Conservation (phyloP, 805 yeast species). For the Nakazawaea ambrosiae region DNA sequence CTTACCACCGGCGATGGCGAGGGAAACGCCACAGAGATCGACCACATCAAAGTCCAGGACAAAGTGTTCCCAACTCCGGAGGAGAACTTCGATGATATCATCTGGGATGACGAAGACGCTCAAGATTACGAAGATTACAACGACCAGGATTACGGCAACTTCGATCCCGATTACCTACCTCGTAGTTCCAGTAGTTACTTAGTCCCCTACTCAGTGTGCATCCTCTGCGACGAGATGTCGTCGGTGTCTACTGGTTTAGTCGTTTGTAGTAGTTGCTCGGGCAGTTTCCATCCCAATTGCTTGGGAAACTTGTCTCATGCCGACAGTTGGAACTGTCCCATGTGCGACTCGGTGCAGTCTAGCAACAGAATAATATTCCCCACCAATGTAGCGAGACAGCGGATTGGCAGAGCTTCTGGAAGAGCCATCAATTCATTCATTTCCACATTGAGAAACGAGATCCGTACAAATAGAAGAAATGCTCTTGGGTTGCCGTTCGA, state of each 20-base stretch:
- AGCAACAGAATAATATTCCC: constrained; percentile 15
- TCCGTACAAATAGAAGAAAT: constrained; percentile 16
- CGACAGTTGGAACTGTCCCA: constrained; percentile 24
- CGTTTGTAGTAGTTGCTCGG: constrained; percentile 25
- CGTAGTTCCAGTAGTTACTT: constrained; percentile 1
- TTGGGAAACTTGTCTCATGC: constrained; percentile 18
- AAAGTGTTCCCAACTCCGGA: constrained; percentile 18
- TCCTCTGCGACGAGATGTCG: constrained; percentile 23
- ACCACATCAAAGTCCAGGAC: constrained; percentile 16
- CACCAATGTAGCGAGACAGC: constrained; percentile 4
- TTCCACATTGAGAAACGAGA: constrained; percentile 18
- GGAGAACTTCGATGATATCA: constrained; percentile 13
- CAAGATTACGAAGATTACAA: not conserved
- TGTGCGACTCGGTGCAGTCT: constrained; percentile 26
- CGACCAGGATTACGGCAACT: not conserved
- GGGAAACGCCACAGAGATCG: constrained; percentile 11
- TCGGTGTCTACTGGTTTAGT: constrained; percentile 18
- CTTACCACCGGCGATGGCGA: constrained; percentile 10
- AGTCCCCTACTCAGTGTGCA: constrained; percentile 18
- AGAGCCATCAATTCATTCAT: constrained; percentile 11
- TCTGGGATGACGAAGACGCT: too few species aligned
- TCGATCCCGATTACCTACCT: constrained; percentile 11
- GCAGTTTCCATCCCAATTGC: constrained; percentile 25
- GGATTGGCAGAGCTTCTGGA: constrained; percentile 6
- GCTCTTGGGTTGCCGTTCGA: constrained; percentile 15